Evolutionary conservation across 768 basidiomycete species (phyloP), one percentile per base, ranked within the genome.

Genomic region (Gloeophyllum trabeum): DNA sequence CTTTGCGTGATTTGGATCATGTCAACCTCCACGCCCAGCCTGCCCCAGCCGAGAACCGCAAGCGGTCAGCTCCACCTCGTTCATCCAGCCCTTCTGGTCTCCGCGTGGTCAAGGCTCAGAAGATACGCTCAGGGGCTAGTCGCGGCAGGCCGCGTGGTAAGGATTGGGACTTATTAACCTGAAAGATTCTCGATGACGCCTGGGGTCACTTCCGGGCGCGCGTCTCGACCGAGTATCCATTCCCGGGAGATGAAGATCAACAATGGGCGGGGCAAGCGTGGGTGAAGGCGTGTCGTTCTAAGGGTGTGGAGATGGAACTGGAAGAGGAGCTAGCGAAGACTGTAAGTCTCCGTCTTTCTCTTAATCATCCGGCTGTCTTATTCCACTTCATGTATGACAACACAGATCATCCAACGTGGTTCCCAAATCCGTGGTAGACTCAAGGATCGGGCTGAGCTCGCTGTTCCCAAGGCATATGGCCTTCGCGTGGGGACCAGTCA

Each of bases 101-200:
- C 28, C 28, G 28, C 28, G 16, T 32, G 10, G 28, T 32, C 28
- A 32, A 32, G 28, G 16, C 10, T 10, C 10, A 16, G 28, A 32
- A 16, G 28, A 16, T 32, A 32, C 10, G 16, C 10, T 10, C 28
- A 10, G 16, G 28, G 10, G 16, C 10, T 10, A 32, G 10, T 32
- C 28, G 16, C 28, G 16, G 28, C 28, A 10, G 28, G 16, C 28
- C 39, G 7, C 16, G 28, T n/a, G 55, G 51, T 5, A 47, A 42
- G 3, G 49, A 55, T 40, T 54, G 42, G 26, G 46, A 54, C 10
- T 38, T 47, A 3, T 36, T 46, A 6, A 46, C 44, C 0, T 46
- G 55, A 40, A 48, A 56, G 18, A 23, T 53, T 4, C 47, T 59
- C n/a, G 38, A 40, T 6, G 44, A 39, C 4, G 54, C 59, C 12